Evolutionary conservation across 495 filamentous ascomycete genomes (phyloP).

Genomic region (Neurospora discreta): DNA sequence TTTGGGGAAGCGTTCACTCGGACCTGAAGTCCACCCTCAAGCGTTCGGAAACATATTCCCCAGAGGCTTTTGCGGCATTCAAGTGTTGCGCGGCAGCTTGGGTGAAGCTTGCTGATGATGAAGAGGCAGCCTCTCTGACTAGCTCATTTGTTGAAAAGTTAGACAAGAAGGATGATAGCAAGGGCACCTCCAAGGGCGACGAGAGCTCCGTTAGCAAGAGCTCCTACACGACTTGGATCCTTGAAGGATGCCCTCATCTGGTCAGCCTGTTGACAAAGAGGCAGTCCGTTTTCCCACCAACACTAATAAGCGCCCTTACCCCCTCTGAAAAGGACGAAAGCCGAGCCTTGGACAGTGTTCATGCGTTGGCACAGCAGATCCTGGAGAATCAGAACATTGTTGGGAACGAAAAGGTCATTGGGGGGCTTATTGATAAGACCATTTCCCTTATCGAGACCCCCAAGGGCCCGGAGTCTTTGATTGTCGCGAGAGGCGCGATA

Average conservation of each 20-base stretch:
- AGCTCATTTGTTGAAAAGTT: constrained; percentile 26
- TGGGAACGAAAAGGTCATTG: constrained; percentile 10
- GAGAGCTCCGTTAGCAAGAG: constrained; percentile 1
- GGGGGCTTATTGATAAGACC: constrained; percentile 8
- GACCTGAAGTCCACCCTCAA: constrained; percentile 22
- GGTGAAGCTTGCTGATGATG: constrained; percentile 22
- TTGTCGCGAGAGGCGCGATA: constrained; percentile 8
- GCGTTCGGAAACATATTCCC: constrained; percentile 14
- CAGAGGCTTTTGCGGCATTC: constrained; percentile 31
- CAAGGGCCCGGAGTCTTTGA: constrained; percentile 2
- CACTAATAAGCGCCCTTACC: neutral
- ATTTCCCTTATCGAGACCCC: constrained; percentile 10
- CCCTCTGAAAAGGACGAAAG: neutral
- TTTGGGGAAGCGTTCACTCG: constrained; percentile 27
- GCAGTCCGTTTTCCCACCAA: neutral
- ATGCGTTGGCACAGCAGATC: constrained; percentile 1
- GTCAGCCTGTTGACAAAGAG: neutral
- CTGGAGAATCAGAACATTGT: constrained; percentile 14
- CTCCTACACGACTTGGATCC: constrained; percentile 16
- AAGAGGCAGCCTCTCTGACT: constrained; percentile 19
- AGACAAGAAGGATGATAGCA: constrained; percentile 8
- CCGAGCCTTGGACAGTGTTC: neutral
- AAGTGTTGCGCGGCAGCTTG: constrained; percentile 27
- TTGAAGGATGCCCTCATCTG: constrained; percentile 1
- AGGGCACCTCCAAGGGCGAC: constrained; percentile 2